Percentiles rank a stretch among this genome's conserved stretches.
phyloP scores from a whole-genome alignment of 2,329 filamentous ascomycete genomes.

The Talaromyces sp. region DNA sequence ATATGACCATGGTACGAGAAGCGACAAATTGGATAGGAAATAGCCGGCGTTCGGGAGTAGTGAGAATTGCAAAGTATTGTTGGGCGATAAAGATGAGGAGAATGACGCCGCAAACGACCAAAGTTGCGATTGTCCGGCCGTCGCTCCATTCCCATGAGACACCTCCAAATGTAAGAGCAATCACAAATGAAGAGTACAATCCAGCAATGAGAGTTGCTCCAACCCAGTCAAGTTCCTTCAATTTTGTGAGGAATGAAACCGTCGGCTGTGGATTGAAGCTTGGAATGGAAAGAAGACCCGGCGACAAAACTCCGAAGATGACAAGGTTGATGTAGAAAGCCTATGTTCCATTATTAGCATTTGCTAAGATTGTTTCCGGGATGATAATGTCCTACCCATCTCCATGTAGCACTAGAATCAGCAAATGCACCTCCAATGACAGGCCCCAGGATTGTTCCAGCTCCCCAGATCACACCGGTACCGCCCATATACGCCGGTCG shows the following conservation, averaged over 20 bases:
- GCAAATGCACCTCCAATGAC: slow-evolving; percentile 37
- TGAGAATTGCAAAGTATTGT: background rate
- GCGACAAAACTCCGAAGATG: slow-evolving; percentile 41
- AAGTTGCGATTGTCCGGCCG: background rate
- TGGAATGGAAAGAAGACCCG: slow-evolving; percentile 25
- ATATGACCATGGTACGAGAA: background rate
- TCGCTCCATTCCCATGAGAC: background rate
- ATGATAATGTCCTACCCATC: slow-evolving; percentile 34
- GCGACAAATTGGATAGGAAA: background rate
- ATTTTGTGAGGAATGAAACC: background rate
- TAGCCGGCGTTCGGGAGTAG: background rate
- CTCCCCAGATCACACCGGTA: slow-evolving; percentile 30
- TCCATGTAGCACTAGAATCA: slow-evolving; percentile 26
- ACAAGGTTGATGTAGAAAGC: slow-evolving; percentile 32
- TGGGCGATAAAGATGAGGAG: background rate
- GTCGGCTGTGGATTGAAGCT: background rate
- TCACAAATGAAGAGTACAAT: background rate
- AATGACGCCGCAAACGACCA: background rate
- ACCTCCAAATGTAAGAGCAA: background rate
- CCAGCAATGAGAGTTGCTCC: background rate
- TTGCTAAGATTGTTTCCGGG: background rate
- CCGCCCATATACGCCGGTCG: slow-evolving; percentile 26
- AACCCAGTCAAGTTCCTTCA: background rate
- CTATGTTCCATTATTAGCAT: background rate
- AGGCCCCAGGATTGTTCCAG: slow-evolving; percentile 34